Conservation (phyloP, 1,139 yeast genomes). For the Saccharomyces hybrid region DNA sequence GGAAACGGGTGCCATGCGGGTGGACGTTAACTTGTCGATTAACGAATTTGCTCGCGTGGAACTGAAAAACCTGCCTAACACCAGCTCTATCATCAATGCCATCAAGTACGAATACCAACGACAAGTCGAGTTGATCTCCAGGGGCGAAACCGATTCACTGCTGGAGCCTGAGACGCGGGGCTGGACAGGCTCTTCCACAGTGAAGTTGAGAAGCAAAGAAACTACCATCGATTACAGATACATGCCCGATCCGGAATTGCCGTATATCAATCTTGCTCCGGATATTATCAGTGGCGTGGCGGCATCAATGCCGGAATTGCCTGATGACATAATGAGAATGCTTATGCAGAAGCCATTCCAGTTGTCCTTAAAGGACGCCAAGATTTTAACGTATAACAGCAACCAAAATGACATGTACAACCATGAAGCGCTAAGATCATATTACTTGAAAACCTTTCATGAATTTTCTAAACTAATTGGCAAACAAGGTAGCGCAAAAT, state of each 20-base stretch:
- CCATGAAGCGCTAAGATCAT: slow-evolving; percentile 41
- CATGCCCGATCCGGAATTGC: slow-evolving; percentile 90
- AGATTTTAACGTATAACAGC: slow-evolving; percentile 21
- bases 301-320: slow-evolving; percentile 48
- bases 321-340: slow-evolving; percentile 50
- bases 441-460: slow-evolving; percentile 42
- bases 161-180: slow-evolving; percentile 77
- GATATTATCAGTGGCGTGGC: slow-evolving; percentile 38
- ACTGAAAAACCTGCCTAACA: slow-evolving; percentile 79
- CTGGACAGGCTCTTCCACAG: slow-evolving; percentile 74
- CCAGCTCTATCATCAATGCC: slow-evolving; percentile 73
- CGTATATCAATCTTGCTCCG: slow-evolving; percentile 43
- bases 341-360: slow-evolving; percentile 46
- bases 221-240: slow-evolving; percentile 80
- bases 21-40: slow-evolving; percentile 85
- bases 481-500: slow-evolving; percentile 29
- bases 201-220: slow-evolving; percentile 66
- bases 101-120: slow-evolving; percentile 66
- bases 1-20: slow-evolving; percentile 91
- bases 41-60: slow-evolving; percentile 70
- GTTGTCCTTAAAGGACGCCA: slow-evolving; percentile 56
- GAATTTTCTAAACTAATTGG: slow-evolving; percentile 25
- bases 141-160: slow-evolving; percentile 32
- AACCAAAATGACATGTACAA: slow-evolving; percentile 24
- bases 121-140: slow-evolving; percentile 43